Evolutionary conservation across 495 filamentous ascomycete species (phyloP), one percentile per base, ranked within the genome.

Genomic region (Tuber calosporum): DNA sequence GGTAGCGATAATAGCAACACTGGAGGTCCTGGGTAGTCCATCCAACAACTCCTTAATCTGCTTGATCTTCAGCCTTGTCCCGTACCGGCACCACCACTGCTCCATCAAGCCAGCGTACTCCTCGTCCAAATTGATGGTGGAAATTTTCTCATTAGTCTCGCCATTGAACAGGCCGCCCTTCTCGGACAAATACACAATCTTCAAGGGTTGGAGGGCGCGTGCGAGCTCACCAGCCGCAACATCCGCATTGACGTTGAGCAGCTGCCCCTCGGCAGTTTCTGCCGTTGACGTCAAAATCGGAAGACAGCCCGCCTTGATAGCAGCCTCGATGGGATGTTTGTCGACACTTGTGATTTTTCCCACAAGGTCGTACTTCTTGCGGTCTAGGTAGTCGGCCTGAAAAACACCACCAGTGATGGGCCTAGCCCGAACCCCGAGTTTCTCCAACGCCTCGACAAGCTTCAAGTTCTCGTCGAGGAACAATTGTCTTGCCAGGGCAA

Each of bases 251-350:
- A 99, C 95, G 79, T 99, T 99, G 67, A 99, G 86, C 26, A 98
- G 90, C 84, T 97, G 95, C 20, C 96, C 96, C 74, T 96, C 93
- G 69, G 88, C 87, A 62, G 91, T 93, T 85, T 98, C 96, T 15
- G 94, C 96, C 91, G 97, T 97, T 67, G 94, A 97, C 26, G 95
- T 97, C 79, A 99, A 85, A 75, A 99, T 94, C 40, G 95, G 95
- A 22, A 99, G 87, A 80, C 93, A 97, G 76, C 94, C 92, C 45
- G 94, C 93, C 82, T 90, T 88, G 77, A 99, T 97, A 41, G 94
- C 92, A 66, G 92, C 90, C 85, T 97, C 91, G 82, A 99, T 97
- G 17, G 93, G 91, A 74, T 87, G 87, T 81, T 92, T 96, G 85
- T 98, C 91, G 76, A 99, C 93, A 68, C 92, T 89, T 72, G 92